Evolutionary conservation across 352 stramenopile species (phyloP), one percentile per base, ranked within the genome.

Genomic region (Thalassiosira delicatula): DNA sequence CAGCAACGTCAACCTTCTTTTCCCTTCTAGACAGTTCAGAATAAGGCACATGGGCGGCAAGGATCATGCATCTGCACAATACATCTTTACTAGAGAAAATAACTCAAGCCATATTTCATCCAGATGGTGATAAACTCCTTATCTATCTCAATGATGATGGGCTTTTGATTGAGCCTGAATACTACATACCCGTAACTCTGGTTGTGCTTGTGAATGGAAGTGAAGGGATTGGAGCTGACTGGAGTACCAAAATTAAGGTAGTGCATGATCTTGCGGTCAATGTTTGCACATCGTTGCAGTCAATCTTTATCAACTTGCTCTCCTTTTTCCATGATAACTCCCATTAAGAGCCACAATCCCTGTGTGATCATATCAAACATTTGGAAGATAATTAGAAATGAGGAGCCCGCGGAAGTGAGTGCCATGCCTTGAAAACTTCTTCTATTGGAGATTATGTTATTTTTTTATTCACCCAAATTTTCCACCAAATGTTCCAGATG

Each of bases 191-290:
- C 11, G 97, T 98, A 37, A 89, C 98, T 30, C 96, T 96, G 7
- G 95, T 98, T 88, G 88, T 98, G 27, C 92, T 99, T 0, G 93
- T 99, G 3, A 99, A 99, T 84, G 98, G 98, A 19, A 96, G 93
- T 0, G 97, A 99, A 59, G 98, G 98, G 61, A 99, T 99, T 75
- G 98, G 97, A 73, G 99, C 97, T 0, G 97, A 97, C 23, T 99
- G 97, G 96, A 98, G 93, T 23, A 98, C 96, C 11, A 97, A 69
- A 19, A 84, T 84, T 88, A 60, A 61, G 33, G 63, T 72, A 25
- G n/a, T n/a, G n/a, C n/a, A n/a, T n/a, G n/a, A n/a, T n/a, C n/a
- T n/a, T n/a, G n/a, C n/a, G n/a, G n/a, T n/a, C n/a, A n/a, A n/a
- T n/a, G n/a, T n/a, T n/a, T n/a, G n/a, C n/a, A n/a, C n/a, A n/a